Percentiles rank a stretch among this genome's conserved stretches.
Evolutionary conservation across 1,284 basidiomycete genomes (phyloP).

Genomic region (Anthracocystis walkeri): DNA sequence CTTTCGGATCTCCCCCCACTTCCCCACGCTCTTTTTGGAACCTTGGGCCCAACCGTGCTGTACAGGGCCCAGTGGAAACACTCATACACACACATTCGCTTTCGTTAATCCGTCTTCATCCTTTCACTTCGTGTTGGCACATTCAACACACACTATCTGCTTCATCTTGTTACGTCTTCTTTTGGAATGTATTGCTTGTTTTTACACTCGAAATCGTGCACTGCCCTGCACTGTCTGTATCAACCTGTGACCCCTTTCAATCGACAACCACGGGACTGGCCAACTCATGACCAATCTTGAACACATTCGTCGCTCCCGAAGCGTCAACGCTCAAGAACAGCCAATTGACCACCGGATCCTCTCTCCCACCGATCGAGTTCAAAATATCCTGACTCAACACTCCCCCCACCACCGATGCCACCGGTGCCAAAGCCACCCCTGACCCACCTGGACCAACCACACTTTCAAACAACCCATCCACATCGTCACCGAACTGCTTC

Average conservation of each 20-base stretch:
- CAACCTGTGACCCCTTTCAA: not conserved
- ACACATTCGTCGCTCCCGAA: conserved; percentile 17
- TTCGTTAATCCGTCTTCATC: not conserved
- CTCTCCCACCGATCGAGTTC: conserved; percentile 87
- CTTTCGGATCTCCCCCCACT: not conserved
- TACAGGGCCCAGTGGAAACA: not conserved
- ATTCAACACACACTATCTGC: no score
- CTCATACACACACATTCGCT: not conserved
- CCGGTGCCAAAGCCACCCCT: conserved; percentile 84
- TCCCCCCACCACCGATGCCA: conserved; percentile 85
- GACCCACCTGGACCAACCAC: conserved; percentile 72
- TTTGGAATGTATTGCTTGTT: no score
- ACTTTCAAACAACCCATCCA: conserved; percentile 23
- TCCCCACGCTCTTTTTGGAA: not conserved
- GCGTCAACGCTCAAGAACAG: conserved; percentile 82
- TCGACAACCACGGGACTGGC: conserved; percentile 7
- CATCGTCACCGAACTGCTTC: not conserved
- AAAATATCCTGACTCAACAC: conserved; percentile 94
- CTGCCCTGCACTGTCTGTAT: no score
- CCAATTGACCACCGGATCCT: conserved; percentile 91
- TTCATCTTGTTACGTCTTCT: no score
- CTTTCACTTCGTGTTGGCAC: not conserved
- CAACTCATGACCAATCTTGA: conserved; percentile 17
- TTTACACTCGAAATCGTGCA: no score
- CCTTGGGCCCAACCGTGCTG: not conserved